Evolutionary conservation across 1,139 yeast genomes (phyloP).

Genomic region (Suhomyces bribrorum): DNA sequence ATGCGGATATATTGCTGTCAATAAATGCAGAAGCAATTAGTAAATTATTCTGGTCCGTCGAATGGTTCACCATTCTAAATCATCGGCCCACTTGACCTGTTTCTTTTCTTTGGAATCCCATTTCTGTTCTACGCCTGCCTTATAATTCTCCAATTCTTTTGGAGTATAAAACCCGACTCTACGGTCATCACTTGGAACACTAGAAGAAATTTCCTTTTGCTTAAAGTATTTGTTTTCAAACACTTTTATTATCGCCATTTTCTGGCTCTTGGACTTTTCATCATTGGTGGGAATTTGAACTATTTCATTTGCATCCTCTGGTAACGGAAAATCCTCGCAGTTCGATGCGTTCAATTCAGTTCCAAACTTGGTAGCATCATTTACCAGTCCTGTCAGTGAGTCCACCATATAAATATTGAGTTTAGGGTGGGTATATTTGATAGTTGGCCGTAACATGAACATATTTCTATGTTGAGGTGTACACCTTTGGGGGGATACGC

Average conservation of each 20-base stretch:
- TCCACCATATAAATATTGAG: slow-evolving; percentile 58
- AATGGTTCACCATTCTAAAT: slow-evolving; percentile 14
- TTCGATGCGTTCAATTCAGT: slow-evolving; percentile 70
- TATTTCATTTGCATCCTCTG: slow-evolving; percentile 57
- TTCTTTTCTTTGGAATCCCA: slow-evolving; percentile 3
- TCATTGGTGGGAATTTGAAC: slow-evolving; percentile 68
- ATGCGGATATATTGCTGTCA: too few species aligned
- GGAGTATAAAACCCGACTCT: slow-evolving; percentile 35
- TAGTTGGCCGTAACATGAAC: slow-evolving; percentile 38
- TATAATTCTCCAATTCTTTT: slow-evolving; percentile 30
- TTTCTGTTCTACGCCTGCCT: slow-evolving; percentile 2
- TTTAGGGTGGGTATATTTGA: slow-evolving; percentile 32
- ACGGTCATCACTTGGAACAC: slow-evolving; percentile 5
- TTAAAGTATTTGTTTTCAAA: slow-evolving; percentile 25
- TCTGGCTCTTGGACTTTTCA: slow-evolving; percentile 19
- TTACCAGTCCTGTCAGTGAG: slow-evolving; percentile 63
- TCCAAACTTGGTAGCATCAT: slow-evolving; percentile 75
- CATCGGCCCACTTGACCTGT: slow-evolving; percentile 15
- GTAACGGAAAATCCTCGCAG: slow-evolving; percentile 64
- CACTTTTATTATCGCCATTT: slow-evolving; percentile 60
- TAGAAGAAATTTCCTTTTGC: slow-evolving; percentile 1
- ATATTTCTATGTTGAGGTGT: slow-evolving; percentile 39
- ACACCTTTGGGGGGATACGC: slow-evolving; percentile 40
- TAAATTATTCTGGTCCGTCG: too few species aligned
- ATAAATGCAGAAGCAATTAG: too few species aligned